Percentiles rank a stretch among this genome's conserved stretches.
phyloP scores from a whole-genome alignment of 495 filamentous ascomycete genomes.

The Podospora pseudopauciseta region DNA sequence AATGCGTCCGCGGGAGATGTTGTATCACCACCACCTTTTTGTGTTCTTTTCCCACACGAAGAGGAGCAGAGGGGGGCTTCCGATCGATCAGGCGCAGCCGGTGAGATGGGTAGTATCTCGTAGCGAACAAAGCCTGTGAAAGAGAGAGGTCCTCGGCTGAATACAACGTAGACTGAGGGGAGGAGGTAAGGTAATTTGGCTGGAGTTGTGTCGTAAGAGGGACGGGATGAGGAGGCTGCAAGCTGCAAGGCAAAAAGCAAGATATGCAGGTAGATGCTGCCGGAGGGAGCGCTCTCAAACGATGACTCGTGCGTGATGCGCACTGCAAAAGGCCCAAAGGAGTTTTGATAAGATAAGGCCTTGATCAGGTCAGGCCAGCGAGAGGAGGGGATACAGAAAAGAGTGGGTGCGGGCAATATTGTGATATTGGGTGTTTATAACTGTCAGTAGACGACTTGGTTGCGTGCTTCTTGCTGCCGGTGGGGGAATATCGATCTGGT shows the following conservation, averaged over 20 bases:
- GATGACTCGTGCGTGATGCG: constrained; percentile 8
- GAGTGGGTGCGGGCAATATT: constrained; percentile 1
- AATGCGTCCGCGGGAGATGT: neutral
- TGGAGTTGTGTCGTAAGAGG: neutral
- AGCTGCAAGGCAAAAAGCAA: constrained; percentile 14
- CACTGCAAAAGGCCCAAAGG: constrained; percentile 14
- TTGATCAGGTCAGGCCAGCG: neutral
- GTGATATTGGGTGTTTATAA: neutral
- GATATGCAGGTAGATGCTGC: constrained; percentile 7
- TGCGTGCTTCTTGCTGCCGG: neutral
- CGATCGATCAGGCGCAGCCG: neutral
- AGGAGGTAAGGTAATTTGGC: neutral
- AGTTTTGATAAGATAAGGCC: neutral
- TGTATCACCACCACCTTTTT: constrained; percentile 4
- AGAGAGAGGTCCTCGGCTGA: constrained; percentile 1
- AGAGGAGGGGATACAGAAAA: neutral
- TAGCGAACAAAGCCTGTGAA: neutral
- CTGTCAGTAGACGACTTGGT: neutral
- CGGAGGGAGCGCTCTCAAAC: neutral
- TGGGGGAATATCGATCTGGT: too few relatives aligned
- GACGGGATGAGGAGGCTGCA: constrained; percentile 1
- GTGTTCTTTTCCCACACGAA: neutral
- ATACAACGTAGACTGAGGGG: neutral
- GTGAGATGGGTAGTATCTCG: neutral
- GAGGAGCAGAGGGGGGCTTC: neutral